Base-by-base conservation (phyloP, 2,329 filamentous ascomycete species). In the Fusarium agapanthi region DNA sequence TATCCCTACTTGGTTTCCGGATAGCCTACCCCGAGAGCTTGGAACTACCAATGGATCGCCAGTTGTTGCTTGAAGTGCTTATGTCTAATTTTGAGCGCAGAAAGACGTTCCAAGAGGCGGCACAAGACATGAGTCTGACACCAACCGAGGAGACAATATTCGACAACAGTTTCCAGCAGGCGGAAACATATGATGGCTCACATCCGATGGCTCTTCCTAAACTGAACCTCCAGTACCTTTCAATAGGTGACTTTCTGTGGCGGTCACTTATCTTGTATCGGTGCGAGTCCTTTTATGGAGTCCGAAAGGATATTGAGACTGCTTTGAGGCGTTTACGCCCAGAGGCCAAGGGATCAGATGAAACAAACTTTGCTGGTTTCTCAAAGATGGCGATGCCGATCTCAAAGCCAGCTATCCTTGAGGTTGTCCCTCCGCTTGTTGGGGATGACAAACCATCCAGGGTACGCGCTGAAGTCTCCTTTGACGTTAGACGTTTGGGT, bases 191-290 rank as follows among this genome's bases (percentile, higher is more conserved):
- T 77, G 92, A 97, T 80, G 95, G 95, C 32, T 95, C 94, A 30
- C 90, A 90, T 53, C 95, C 96, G 10, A 86, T 99, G 65, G 94
- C 96, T 6, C 90, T 99, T 47, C 96, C 96, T 6, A 99, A 99
- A 80, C 84, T 98, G 50, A 99, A 98, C 76, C 85, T 99, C 34
- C 96, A 99, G 79, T 99, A 99, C 81, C 86, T 99, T 20, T 97
- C 95, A 6, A 90, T 97, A 56, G 95, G 95, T 6, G 96, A 99
- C 81, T 99, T 99, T 76, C 84, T 99, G n/a, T 99, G 95, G 95
- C 90, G 97, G 70, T 95, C 95, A 1, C 92, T 98, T 77, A 88
- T 97, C 20, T 85, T 99, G 14, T 96, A 97, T 80, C 91, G 95
- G 44, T 93, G 92, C 65, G 96, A 99, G 81, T 89, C 95, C 0